phyloP scores from a whole-genome alignment of 2,329 filamentous ascomycete species.

The Pleurostoma richardsiae region DNA sequence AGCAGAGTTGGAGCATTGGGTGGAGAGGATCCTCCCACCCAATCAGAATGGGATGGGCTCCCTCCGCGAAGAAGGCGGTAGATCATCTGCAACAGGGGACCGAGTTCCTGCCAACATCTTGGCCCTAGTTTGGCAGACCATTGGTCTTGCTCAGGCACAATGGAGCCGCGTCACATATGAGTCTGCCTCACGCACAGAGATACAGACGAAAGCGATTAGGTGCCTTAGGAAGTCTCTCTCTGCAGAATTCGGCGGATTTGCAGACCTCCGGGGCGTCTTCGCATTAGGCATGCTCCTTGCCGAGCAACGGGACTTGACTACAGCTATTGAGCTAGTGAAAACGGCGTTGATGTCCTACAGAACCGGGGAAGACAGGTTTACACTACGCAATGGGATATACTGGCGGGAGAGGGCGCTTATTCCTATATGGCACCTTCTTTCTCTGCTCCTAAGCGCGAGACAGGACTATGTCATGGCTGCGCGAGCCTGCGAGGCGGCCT shows the following conservation, averaged over 20 bases:
- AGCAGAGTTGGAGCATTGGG: constrained; percentile 67
- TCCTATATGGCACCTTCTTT: constrained; percentile 86
- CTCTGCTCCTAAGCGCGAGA: constrained; percentile 77
- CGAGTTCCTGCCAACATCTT: constrained; percentile 55
- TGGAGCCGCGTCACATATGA: constrained; percentile 83
- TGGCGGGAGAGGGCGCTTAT: constrained; percentile 64
- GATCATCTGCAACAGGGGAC: constrained; percentile 14
- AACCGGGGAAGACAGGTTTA: constrained; percentile 36
- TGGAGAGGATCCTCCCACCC: constrained; percentile 52
- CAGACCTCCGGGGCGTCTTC: constrained; percentile 74
- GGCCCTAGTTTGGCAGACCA: constrained; percentile 72
- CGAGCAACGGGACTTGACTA: constrained; percentile 74
- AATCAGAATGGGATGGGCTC: constrained; percentile 14
- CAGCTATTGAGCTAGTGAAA: constrained; percentile 79
- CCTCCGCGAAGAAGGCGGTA: constrained; percentile 11
- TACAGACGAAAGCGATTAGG: constrained; percentile 73
- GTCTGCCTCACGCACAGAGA: constrained; percentile 61
- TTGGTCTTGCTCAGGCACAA: constrained; percentile 80
- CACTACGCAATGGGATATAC: constrained; percentile 40
- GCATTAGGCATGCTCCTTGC: constrained; percentile 80
- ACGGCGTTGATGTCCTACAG: constrained; percentile 62
- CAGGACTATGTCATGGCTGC: constrained; percentile 79
- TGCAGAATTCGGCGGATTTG: constrained; percentile 57
- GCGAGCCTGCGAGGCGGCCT: constrained; percentile 81
- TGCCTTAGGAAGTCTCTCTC: constrained; percentile 70